Conservation (phyloP, 2,329 filamentous ascomycete genomes). For the Chrysoporthe cubensis region DNA sequence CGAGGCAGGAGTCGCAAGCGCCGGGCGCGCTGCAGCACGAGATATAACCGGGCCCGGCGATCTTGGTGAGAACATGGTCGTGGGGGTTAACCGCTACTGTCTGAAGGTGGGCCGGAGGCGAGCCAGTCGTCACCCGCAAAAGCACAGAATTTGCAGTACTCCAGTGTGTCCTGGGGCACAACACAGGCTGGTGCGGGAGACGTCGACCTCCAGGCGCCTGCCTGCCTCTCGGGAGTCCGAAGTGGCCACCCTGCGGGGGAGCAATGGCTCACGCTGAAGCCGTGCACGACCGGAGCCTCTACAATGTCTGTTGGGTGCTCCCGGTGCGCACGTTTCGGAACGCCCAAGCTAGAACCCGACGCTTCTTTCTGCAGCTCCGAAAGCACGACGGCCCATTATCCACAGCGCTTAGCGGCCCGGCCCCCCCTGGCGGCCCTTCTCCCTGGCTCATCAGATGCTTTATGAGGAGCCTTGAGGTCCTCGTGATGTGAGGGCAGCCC, state of each 20-base stretch:
- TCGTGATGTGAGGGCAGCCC: conserved; percentile 13
- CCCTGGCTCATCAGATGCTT: background rate
- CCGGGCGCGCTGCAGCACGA: background rate
- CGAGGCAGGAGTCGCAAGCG: background rate
- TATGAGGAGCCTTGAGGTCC: background rate
- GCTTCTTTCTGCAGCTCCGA: background rate
- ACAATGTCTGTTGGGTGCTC: background rate
- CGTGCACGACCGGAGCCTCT: background rate
- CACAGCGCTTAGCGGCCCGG: background rate
- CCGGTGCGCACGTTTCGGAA: background rate
- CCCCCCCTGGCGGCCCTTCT: background rate
- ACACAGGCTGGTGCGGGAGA: background rate
- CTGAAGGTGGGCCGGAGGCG: background rate
- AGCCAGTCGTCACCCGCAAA: background rate
- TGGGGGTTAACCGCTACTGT: background rate
- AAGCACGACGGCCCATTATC: background rate
- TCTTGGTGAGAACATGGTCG: background rate
- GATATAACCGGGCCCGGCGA: background rate
- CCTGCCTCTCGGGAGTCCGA: no score
- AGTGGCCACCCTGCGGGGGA: no score
- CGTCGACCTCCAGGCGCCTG: background rate
- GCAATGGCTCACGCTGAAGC: background rate
- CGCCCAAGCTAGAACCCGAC: background rate
- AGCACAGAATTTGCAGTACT: background rate
- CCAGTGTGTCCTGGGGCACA: background rate